phyloP scores from a whole-genome alignment of 1,284 basidiomycete genomes.

The Ceratobasidium sp. region DNA sequence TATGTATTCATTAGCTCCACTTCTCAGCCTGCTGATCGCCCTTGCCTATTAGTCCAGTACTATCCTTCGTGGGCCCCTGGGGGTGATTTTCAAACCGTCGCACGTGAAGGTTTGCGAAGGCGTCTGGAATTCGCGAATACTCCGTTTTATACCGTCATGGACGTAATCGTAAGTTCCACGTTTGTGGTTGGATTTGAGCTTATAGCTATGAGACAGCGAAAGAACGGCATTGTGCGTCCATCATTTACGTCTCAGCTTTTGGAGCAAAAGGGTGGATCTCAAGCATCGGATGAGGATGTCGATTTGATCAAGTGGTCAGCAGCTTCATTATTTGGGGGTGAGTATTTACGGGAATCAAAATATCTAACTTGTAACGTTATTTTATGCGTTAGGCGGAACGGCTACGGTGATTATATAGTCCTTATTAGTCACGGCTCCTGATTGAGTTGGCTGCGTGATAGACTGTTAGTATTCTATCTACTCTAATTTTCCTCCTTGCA shows the following conservation, averaged over 20 bases:
- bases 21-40: not conserved
- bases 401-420: not conserved
- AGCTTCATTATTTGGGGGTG: conserved; percentile 36
- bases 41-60: conserved; percentile 23
- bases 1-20: not conserved
- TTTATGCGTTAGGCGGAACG: conserved; percentile 1
- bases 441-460: not conserved
- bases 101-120: not conserved
- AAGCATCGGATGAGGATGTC: conserved; percentile 19
- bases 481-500: conserved; percentile 48
- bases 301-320: conserved; percentile 43
- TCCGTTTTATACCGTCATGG: conserved; percentile 27
- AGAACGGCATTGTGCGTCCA: not conserved
- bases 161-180: conserved; percentile 6
- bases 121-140: conserved; percentile 32
- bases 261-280: conserved; percentile 26
- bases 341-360: not conserved
- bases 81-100: conserved; percentile 21
- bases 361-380: not conserved
- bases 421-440: not conserved
- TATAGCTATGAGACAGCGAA: not conserved
- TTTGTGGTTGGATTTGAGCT: not conserved
- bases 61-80: conserved; percentile 31
- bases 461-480: conserved; percentile 51
- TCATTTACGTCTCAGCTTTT: conserved; percentile 29